Conservation (phyloP, 306 rosid genomes). For the Castanospermum australe region DNA sequence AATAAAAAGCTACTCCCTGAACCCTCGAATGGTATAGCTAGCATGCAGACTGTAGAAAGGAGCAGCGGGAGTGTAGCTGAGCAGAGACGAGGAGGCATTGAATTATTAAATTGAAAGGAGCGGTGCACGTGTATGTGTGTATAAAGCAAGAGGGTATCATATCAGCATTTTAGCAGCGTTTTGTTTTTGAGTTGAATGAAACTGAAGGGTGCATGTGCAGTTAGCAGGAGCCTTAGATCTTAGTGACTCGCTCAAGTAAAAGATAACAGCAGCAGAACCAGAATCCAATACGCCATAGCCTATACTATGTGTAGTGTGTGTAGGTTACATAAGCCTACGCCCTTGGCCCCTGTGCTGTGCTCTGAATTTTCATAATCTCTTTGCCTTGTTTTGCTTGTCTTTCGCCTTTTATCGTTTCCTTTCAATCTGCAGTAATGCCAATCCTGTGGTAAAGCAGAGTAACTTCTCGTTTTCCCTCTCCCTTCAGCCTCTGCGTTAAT, state of each 20-base stretch:
- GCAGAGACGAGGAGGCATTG: neutral
- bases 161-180: neutral
- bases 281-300: conserved; percentile 29
- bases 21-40: neutral
- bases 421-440: neutral
- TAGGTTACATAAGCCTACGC: conserved; percentile 43
- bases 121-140: conserved; percentile 1
- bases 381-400: neutral
- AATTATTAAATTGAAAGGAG: neutral
- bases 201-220: neutral
- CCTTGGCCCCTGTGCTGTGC: neutral
- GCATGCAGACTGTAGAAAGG: neutral
- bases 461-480: neutral
- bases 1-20: neutral
- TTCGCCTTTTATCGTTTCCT: neutral
- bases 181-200: too few species aligned
- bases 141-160: neutral
- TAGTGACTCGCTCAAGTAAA: conserved; percentile 36
- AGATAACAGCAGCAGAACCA: conserved; percentile 31
- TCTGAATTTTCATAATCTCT: neutral
- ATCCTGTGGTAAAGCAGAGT: neutral
- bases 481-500: neutral
- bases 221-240: conserved; percentile 10
- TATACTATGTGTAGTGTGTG: neutral
- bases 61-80: neutral